A percentile compares a stretch with the other conserved stretches of the same genome.
These are phyloP conservation scores for Aspergillus sp. DNA, from an alignment of 2,329 filamentous ascomycete genomes.

Conservation along the genomic window DNA sequence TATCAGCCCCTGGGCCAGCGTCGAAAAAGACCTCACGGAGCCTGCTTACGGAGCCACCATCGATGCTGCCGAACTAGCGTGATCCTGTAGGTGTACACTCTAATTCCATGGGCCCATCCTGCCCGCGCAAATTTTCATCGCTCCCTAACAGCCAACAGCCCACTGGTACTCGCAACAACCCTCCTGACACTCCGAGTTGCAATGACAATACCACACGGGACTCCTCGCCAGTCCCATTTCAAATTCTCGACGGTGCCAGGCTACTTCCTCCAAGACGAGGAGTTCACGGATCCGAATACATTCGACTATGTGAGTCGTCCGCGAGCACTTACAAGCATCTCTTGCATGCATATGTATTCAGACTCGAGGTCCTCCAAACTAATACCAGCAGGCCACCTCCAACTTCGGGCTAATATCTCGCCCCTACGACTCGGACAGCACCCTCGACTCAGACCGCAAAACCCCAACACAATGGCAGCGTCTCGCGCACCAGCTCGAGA, in stretches of 20 bases:
- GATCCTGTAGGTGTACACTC: slow-evolving; percentile 3
- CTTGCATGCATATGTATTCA: not conserved
- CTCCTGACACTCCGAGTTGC: slow-evolving; percentile 5
- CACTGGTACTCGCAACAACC: slow-evolving; percentile 5
- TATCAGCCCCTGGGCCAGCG: too few relatives aligned
- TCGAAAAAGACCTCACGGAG: too few relatives aligned
- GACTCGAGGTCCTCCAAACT: too few relatives aligned
- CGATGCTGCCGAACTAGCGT: too few relatives aligned
- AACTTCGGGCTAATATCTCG: slow-evolving; percentile 44
- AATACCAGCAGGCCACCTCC: slow-evolving; percentile 21
- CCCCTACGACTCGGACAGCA: slow-evolving; percentile 33
- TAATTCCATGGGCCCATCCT: not conserved
- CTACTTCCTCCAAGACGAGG: slow-evolving; percentile 45
- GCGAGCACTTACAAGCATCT: not conserved
- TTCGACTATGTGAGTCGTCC: slow-evolving; percentile 40
- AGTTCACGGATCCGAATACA: slow-evolving; percentile 34
- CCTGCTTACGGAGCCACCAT: too few relatives aligned
- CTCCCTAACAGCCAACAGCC: too few relatives aligned
- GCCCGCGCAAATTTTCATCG: too few relatives aligned
- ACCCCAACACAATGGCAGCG: slow-evolving; percentile 49
- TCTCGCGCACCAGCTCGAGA: slow-evolving; percentile 39
- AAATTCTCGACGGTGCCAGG: slow-evolving; percentile 36
- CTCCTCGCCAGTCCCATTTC: slow-evolving; percentile 13
- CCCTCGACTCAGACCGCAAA: slow-evolving; percentile 18
- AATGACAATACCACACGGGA: slow-evolving; percentile 10